Percentiles rank a stretch among this genome's conserved stretches.
phyloP scores from a whole-genome alignment of 1,284 basidiomycete species.

The Microbotryomycetes sp. region DNA sequence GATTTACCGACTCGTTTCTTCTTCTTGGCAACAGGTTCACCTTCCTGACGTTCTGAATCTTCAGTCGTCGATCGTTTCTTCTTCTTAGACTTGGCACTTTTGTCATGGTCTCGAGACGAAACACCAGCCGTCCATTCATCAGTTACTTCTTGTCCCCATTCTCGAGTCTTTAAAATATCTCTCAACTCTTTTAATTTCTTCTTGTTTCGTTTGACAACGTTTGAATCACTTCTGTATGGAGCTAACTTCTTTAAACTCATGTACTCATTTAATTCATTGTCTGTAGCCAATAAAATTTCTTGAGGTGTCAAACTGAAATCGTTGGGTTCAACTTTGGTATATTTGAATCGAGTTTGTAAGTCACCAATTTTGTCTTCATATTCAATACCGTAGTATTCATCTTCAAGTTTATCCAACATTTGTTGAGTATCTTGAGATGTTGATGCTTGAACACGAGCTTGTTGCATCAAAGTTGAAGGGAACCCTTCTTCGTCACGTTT shows the following conservation, averaged over 20 bases:
- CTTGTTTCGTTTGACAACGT: slow-evolving; percentile 44
- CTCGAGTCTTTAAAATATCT: slow-evolving; percentile 49
- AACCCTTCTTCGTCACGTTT: slow-evolving; percentile 34
- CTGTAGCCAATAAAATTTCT: slow-evolving; percentile 88
- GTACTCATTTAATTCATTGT: slow-evolving; percentile 86
- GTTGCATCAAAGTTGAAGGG: slow-evolving; percentile 24
- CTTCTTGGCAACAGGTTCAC: slow-evolving; percentile 29
- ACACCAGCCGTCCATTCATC: slow-evolving; percentile 34
- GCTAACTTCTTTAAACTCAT: slow-evolving; percentile 83
- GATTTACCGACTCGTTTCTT: slow-evolving; percentile 48
- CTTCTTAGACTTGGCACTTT: slow-evolving; percentile 20
- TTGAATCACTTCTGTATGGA: slow-evolving; percentile 64
- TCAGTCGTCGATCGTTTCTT: slow-evolving; percentile 16
- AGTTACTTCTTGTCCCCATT: slow-evolving; percentile 47
- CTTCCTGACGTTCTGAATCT: slow-evolving; percentile 7
- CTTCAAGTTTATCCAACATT: slow-evolving; percentile 74
- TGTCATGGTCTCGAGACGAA: slow-evolving; percentile 29
- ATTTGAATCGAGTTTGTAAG: slow-evolving; percentile 89
- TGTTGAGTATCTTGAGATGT: slow-evolving; percentile 38
- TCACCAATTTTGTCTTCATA: slow-evolving; percentile 96
- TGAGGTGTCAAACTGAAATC: slow-evolving; percentile 68
- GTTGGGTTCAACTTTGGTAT: slow-evolving; percentile 63
- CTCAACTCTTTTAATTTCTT: slow-evolving; percentile 71
- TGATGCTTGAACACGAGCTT: slow-evolving; percentile 39
- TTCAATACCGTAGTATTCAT: slow-evolving; percentile 80